These are phyloP conservation scores for Hemileia vastatrix DNA, from an alignment of 1,284 basidiomycete species.

Conservation along the genomic window DNA sequence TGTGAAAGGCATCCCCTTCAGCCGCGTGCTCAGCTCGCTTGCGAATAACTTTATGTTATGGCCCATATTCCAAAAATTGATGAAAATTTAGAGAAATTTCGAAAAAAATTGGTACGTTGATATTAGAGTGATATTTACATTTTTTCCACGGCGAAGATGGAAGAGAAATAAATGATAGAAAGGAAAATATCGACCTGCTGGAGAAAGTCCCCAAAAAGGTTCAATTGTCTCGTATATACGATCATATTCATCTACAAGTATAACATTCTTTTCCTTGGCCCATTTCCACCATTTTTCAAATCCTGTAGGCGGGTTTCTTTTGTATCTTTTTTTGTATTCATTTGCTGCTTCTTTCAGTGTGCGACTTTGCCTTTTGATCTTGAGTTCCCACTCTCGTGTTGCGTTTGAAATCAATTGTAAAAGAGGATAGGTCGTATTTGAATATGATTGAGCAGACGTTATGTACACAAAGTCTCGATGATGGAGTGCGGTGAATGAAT, in stretches of 20 bases:
- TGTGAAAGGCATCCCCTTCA: slow-evolving; percentile 4
- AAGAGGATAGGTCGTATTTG: slow-evolving; percentile 45
- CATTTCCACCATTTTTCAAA: slow-evolving; percentile 32
- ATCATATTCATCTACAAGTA: slow-evolving; percentile 40
- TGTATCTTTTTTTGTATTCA: slow-evolving; percentile 47
- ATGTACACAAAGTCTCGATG: slow-evolving; percentile 14
- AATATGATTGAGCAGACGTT: no score
- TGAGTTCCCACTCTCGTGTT: slow-evolving; percentile 47
- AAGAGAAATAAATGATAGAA: no score
- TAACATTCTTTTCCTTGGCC: slow-evolving; percentile 33
- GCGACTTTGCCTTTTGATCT: slow-evolving; percentile 47
- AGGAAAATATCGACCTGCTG: slow-evolving; percentile 1
- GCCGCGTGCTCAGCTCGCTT: slow-evolving; percentile 6
- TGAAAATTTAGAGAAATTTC: no score
- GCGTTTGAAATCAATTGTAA: slow-evolving; percentile 47
- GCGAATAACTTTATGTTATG: slow-evolving; percentile 7
- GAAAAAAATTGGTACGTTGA: no score
- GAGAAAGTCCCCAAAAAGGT: slow-evolving; percentile 26
- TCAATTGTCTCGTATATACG: slow-evolving; percentile 31
- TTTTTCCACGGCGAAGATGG: no score
- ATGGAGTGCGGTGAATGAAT: not conserved
- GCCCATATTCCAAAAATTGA: no score
- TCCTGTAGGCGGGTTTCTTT: slow-evolving; percentile 25
- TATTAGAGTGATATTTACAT: no score
- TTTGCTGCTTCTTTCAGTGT: slow-evolving; percentile 48